These are phyloP conservation scores for Tardiomyces digboiensis DNA, from an alignment of 1,139 yeast genomes.

Conservation along the genomic window DNA sequence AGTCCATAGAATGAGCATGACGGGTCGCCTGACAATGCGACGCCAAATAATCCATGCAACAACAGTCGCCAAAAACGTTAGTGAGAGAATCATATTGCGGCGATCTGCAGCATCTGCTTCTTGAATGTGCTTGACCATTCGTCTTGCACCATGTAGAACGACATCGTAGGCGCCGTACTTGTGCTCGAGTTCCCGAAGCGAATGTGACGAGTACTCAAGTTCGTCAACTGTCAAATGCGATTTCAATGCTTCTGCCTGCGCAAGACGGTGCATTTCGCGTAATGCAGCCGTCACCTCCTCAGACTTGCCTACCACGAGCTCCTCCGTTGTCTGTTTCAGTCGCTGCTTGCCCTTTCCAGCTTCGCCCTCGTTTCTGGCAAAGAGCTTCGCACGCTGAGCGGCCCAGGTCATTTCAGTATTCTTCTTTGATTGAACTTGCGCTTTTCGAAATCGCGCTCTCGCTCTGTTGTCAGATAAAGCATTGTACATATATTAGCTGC, in stretches of 20 bases:
- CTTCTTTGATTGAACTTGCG: slow-evolving; percentile 21
- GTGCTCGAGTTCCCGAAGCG: slow-evolving; percentile 39
- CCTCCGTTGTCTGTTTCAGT: slow-evolving; percentile 15
- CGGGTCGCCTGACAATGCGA: slow-evolving; percentile 49
- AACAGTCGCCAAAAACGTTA: slow-evolving; percentile 47
- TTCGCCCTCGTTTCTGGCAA: slow-evolving; percentile 1
- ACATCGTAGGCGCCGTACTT: slow-evolving; percentile 45
- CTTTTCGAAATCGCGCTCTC: slow-evolving; percentile 15
- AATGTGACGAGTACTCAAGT: slow-evolving; percentile 48
- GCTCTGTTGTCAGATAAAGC: not conserved
- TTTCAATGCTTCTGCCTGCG: slow-evolving; percentile 37
- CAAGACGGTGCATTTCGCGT: slow-evolving; percentile 44
- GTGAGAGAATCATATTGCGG: slow-evolving; percentile 45
- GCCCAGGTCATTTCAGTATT: slow-evolving; percentile 10
- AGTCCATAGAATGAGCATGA: slow-evolving; percentile 49
- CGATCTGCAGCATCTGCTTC: slow-evolving; percentile 60
- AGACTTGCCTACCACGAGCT: slow-evolving; percentile 37
- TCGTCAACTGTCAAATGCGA: slow-evolving; percentile 54
- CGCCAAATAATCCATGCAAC: slow-evolving; percentile 59
- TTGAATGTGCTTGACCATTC: slow-evolving; percentile 53
- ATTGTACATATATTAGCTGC: no score
- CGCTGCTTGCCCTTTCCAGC: slow-evolving; percentile 4
- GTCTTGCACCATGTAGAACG: slow-evolving; percentile 43
- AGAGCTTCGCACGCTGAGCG: slow-evolving; percentile 4
- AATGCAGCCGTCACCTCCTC: slow-evolving; percentile 46